Evolutionary conservation across 2,329 filamentous ascomycete species (phyloP).

Genomic region (Ophiostoma piceae): DNA sequence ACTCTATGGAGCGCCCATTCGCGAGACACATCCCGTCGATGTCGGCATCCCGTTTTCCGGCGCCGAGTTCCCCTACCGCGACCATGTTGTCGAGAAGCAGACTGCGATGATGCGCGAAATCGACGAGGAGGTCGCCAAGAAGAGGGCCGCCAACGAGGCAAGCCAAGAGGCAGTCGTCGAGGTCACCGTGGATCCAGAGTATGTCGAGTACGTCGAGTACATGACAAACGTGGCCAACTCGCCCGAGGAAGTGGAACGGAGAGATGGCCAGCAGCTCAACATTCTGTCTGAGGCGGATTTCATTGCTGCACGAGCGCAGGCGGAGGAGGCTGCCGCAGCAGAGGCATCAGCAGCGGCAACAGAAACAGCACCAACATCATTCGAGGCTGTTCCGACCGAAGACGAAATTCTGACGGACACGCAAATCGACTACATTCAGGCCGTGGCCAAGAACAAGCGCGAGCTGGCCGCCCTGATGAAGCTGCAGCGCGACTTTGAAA

Average conservation of each 20-base stretch:
- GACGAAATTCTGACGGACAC: constrained; percentile 32
- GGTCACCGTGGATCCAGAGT: constrained; percentile 40
- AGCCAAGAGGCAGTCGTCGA: no score
- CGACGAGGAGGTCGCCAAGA: not conserved
- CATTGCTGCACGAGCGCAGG: not conserved
- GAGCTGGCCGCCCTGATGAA: constrained; percentile 52
- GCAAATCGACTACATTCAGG: constrained; percentile 42
- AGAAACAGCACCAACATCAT: not conserved
- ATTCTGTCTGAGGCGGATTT: not conserved
- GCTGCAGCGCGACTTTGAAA: constrained; percentile 55
- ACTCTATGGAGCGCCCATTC: constrained; percentile 71
- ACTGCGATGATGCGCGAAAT: constrained; percentile 51
- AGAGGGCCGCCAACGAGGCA: not conserved
- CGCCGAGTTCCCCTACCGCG: constrained; percentile 26
- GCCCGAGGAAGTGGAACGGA: not conserved
- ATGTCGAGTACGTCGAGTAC: constrained; percentile 58
- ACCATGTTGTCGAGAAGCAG: constrained; percentile 29
- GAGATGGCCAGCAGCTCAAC: not conserved
- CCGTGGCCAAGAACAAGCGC: constrained; percentile 49
- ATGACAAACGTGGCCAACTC: constrained; percentile 7
- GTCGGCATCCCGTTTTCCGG: constrained; percentile 42
- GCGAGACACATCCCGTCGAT: constrained; percentile 56
- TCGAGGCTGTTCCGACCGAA: not conserved
- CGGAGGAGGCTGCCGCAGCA: constrained; percentile 37
- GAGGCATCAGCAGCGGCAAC: not conserved